Evolutionary conservation across 768 basidiomycete species (phyloP), one percentile per base, ranked within the genome.

Genomic region (Auricularia sp.): DNA sequence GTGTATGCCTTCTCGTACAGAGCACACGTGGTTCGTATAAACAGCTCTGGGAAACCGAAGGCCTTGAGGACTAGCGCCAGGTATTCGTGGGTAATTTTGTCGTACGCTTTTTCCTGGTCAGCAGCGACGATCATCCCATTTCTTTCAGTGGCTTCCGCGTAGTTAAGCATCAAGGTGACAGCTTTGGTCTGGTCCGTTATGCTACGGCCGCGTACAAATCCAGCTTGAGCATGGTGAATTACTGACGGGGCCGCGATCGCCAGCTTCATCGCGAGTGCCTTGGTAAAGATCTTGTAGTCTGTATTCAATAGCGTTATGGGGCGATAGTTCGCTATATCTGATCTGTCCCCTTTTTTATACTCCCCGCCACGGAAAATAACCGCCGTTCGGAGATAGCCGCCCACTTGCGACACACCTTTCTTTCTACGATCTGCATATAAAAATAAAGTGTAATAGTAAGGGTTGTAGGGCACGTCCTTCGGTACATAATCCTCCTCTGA

Each of bases 211-310:
- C 51, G 51, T 6, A 71, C 56, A 51, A 70, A 71, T 2, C 70
- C 70, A 1, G 69, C 70, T 66, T 71, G 70, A 33, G 63, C 65
- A 4, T 58, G 7, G 62, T 68, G 54, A 24, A 70, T 63, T 0
- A 72, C 1, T 2, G 1, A 45, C 0, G 14, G 1, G 3, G 58
- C 58, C 3, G 8, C 14, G 7, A 11, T 3, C 1, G 58, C 18
- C 1, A 73, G 66, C 62, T 67, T 65, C 0, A 56, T 16, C 0
- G 66, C 39, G 0, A 71, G 42, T 0, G 34, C 58, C 42, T 69
- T 69, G 0, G 72, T 73, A 4, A 68, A 58, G 3, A 73, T 21
- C 54, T 72, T 72, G 54, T 69, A 71, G 34, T 72, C 71, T 1
- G 65, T 64, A 36, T 70, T 70, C 0, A 72, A 64, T 1, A 71